phyloP scores from a whole-genome alignment of 805 yeast species.

The Blastobotrys peoriensis region DNA sequence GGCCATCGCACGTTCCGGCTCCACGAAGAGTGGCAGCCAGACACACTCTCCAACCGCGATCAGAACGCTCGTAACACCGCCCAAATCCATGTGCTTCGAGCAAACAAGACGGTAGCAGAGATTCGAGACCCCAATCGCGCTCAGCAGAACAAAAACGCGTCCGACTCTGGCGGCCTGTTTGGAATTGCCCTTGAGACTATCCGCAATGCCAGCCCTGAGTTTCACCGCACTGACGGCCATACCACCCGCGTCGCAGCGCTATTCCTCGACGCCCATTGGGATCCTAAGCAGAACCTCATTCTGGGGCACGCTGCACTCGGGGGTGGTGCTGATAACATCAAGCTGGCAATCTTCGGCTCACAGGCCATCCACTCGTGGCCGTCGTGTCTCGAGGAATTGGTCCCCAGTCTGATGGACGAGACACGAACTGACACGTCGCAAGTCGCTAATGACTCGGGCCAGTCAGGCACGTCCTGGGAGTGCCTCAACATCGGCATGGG shows the following conservation, averaged over 20 bases:
- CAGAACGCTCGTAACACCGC: slow-evolving; percentile 47
- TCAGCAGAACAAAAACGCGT: slow-evolving; percentile 76
- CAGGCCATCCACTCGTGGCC: slow-evolving; percentile 95
- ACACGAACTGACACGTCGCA: slow-evolving; percentile 54
- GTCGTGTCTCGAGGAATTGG: slow-evolving; percentile 62
- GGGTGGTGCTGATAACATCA: slow-evolving; percentile 67
- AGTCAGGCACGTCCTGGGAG: slow-evolving; percentile 88
- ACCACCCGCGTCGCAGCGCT: slow-evolving; percentile 80
- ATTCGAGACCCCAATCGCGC: slow-evolving; percentile 75
- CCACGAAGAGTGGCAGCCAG: slow-evolving; percentile 54
- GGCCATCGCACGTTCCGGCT: slow-evolving; percentile 75
- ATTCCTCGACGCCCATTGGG: slow-evolving; percentile 83
- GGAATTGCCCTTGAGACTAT: slow-evolving; percentile 76
- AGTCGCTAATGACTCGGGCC: slow-evolving; percentile 86
- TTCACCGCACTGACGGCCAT: slow-evolving; percentile 34
- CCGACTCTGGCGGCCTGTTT: slow-evolving; percentile 68
- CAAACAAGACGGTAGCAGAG: slow-evolving; percentile 62
- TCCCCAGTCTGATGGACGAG: slow-evolving; percentile 64
- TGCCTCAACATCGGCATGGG: slow-evolving; percentile 80
- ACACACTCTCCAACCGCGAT: slow-evolving; percentile 48
- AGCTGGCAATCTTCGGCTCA: slow-evolving; percentile 87
- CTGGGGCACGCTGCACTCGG: slow-evolving; percentile 92
- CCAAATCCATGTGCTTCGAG: slow-evolving; percentile 69
- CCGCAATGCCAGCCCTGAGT: slow-evolving; percentile 48
- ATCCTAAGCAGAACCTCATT: slow-evolving; percentile 49